Percentiles rank a stretch among this genome's conserved stretches.
These are phyloP conservation scores for Scutellaria baicalensis DNA, from an alignment of 257 asterid genomes.

Conservation along the genomic window DNA sequence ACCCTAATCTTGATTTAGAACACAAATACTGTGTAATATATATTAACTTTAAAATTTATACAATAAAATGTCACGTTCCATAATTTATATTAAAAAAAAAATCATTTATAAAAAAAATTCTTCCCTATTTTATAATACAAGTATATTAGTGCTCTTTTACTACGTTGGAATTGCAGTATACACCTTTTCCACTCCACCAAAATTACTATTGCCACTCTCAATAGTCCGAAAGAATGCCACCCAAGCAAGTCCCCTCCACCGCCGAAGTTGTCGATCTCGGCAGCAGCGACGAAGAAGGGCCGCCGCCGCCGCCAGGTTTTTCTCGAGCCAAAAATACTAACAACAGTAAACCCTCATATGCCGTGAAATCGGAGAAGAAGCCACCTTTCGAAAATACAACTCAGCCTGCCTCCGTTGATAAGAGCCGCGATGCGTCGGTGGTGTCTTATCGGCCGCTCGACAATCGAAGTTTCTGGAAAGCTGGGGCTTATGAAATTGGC, in stretches of 20 bases:
- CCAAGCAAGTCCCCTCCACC: constrained; percentile 29
- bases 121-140: too few species aligned
- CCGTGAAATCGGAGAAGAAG: constrained; percentile 16
- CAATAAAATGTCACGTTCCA: too few species aligned
- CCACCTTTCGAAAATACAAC: constrained; percentile 14
- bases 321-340: background rate
- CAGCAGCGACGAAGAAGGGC: constrained; percentile 57
- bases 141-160: too few species aligned
- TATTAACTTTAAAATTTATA: too few species aligned
- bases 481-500: constrained; percentile 65
- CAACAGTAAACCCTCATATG: background rate
- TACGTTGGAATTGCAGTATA: too few species aligned
- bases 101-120: too few species aligned
- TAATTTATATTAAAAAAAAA: too few species aligned
- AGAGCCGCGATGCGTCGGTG: constrained; percentile 12
- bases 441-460: constrained; percentile 32
- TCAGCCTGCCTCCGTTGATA: constrained; percentile 12
- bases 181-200: too few species aligned
- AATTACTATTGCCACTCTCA: background rate
- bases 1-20: too few species aligned
- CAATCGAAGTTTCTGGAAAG: constrained; percentile 90
- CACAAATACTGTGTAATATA: too few species aligned
- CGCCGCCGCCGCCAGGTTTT: constrained; percentile 1
- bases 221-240: constrained; percentile 26
- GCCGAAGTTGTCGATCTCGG: constrained; percentile 54